Evolutionary conservation across 2,329 filamentous ascomycete genomes (phyloP).

Genomic region (Sporothrix phasma): DNA sequence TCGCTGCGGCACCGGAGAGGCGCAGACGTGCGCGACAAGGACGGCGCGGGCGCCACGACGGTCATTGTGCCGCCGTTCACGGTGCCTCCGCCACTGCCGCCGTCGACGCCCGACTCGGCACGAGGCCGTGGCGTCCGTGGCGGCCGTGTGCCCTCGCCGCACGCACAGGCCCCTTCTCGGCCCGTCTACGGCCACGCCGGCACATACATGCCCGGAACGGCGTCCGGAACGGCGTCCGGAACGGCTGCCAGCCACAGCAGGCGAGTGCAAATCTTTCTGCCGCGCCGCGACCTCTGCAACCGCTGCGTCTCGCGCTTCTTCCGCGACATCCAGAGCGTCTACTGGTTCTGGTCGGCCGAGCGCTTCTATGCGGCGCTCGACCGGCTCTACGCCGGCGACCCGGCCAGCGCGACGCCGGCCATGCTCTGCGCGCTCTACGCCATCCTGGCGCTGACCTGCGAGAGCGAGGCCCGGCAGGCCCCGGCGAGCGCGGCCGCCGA

Average conservation of each 20-base stretch:
- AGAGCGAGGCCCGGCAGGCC: conserved; percentile 20
- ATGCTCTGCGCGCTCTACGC: conserved; percentile 23
- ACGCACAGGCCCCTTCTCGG: background rate
- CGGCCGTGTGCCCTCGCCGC: conserved; percentile 4
- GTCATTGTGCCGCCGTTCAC: conserved; percentile 19
- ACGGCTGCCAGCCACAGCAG: background rate
- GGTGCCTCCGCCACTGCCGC: conserved; percentile 16
- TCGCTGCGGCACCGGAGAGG: conserved; percentile 17
- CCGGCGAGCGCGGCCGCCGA: background rate
- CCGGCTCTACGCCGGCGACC: conserved; percentile 22
- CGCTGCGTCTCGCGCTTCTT: conserved; percentile 24
- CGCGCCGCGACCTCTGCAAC: conserved; percentile 23
- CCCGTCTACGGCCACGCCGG: background rate
- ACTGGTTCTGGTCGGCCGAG: conserved; percentile 24
- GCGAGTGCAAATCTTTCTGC: conserved; percentile 21
- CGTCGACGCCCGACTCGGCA: conserved; percentile 15
- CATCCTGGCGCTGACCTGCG: conserved; percentile 23
- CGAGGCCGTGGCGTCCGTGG: background rate
- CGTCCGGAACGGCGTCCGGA: too few species aligned
- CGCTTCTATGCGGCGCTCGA: conserved; percentile 22
- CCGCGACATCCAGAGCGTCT: conserved; percentile 23
- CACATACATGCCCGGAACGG: too few species aligned
- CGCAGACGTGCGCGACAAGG: background rate
- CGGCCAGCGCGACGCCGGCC: conserved; percentile 19
- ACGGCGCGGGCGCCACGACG: background rate